Conservation (phyloP, 192 early-diverging fungal species). For the Dimargaris verticillata region DNA sequence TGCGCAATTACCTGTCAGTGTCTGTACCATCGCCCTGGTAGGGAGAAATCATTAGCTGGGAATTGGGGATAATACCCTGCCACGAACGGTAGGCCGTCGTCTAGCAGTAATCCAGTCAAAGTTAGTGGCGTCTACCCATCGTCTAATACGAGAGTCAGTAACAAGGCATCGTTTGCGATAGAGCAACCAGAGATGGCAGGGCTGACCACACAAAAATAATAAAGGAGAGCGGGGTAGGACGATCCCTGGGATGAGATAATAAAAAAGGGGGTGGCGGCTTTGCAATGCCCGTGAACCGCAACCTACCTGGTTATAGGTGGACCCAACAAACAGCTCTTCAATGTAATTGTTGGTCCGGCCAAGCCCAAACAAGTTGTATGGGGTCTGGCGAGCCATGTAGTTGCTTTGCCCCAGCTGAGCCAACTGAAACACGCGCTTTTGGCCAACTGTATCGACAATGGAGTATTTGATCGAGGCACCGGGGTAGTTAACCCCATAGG, state of each 20-base stretch:
- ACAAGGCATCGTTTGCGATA: too few species aligned
- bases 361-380: slow-evolving; percentile 72
- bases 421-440: slow-evolving; percentile 59
- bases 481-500: slow-evolving; percentile 66
- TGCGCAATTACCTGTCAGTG: slow-evolving; percentile 21
- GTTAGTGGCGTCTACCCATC: not conserved
- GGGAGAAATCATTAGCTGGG: slow-evolving; percentile 74
- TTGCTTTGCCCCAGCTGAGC: slow-evolving; percentile 65
- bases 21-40: slow-evolving; percentile 34
- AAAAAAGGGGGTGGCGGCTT: too few species aligned
- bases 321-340: slow-evolving; percentile 79
- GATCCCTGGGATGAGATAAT: too few species aligned
- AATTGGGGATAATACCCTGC: slow-evolving; percentile 84
- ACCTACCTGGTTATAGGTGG: slow-evolving; percentile 35
- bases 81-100: slow-evolving; percentile 25
- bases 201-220: too few species aligned
- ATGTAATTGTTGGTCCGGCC: slow-evolving; percentile 94
- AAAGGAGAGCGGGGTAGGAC: too few species aligned
- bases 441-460: slow-evolving; percentile 59
- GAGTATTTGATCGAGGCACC: slow-evolving; percentile 81
- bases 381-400: slow-evolving; percentile 57
- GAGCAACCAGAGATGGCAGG: too few species aligned
- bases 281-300: slow-evolving; percentile 8
- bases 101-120: not conserved
- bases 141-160: too few species aligned